Base-by-base conservation (phyloP, 129 eudicot genomes). In the Deinandra increscens region DNA sequence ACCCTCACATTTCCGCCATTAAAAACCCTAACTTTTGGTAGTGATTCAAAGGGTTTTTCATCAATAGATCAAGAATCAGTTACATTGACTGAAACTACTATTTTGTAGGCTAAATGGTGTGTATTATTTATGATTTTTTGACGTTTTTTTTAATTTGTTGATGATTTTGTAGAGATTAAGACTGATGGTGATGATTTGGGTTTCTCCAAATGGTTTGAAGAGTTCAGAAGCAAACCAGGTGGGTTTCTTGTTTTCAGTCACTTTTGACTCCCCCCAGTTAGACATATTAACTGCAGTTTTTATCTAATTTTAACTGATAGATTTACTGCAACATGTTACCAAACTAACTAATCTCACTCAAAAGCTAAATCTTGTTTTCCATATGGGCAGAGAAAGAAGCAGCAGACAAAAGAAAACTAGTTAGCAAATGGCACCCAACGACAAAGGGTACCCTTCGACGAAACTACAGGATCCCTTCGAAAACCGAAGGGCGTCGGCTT, bases 361-460 rank as follows among this genome's bases (percentile, higher is more conserved):
- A 13, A 61, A 37, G 38, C 34, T 80, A 41, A 9, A 31, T 55
- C 53, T 15, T 36, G 46, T 26, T 39, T 73, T 60, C 15, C 43
- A 49, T 12, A 39, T 61, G 14, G 34, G 5, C 83, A 94, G 99
- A 90, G 33, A 90, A 84, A 64, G 97, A 85, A 80, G 97, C 99
- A 71, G 67, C 91, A 31, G 94, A 87, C 18, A 84, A 61, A 80
- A 78, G 97, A 76, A 90, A 90, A 48, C 19, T 90, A 9, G 96
- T 87, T 34, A 84, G 97, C 87, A 94, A 94, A 87, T 94, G 99
- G 99, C 99, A 90, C 78, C 96, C 97, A 0, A 90, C 99, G 23
- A 94, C 97, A 7, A 90, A 94, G 78, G 99, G 99, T 15, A 94
- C 99, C 19, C 92, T 94, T 4, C 88, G 81, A 76, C 82, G 98